phyloP scores from a whole-genome alignment of 768 basidiomycete genomes.

The Lyophyllum decastes region DNA sequence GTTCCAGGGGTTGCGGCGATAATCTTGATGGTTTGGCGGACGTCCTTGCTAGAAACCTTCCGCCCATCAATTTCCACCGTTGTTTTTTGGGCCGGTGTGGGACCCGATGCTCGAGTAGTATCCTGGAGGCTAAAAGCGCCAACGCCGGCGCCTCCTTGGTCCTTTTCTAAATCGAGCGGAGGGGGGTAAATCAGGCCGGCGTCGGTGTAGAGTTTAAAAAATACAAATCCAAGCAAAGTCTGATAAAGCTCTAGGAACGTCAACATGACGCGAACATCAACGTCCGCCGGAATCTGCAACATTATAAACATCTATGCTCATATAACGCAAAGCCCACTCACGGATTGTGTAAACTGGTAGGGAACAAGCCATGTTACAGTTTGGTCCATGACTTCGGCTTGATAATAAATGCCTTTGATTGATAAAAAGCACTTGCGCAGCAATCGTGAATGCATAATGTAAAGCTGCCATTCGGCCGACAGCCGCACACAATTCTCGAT shows the following conservation, averaged over 20 bases:
- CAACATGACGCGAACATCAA: conserved; percentile 96
- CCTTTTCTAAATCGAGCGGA: conserved; percentile 77
- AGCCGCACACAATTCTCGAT: conserved; percentile 90
- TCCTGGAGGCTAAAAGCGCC: conserved; percentile 83
- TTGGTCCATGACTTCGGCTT: conserved; percentile 93
- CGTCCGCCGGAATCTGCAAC: conserved; percentile 84
- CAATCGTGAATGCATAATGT: conserved; percentile 83
- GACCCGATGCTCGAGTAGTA: conserved; percentile 27
- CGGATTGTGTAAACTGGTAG: conserved; percentile 95
- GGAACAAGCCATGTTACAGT: conserved; percentile 95
- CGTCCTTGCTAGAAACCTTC: conserved; percentile 50
- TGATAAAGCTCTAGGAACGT: conserved; percentile 99
- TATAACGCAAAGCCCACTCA: conserved; percentile 36
- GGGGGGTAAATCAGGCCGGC: conserved; percentile 94
- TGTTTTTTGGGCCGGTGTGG: conserved; percentile 48
- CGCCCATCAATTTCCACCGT: conserved; percentile 45
- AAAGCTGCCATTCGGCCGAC: conserved; percentile 95
- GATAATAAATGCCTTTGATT: conserved; percentile 98
- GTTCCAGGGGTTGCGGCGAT: conserved; percentile 35
- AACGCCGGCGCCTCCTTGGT: conserved; percentile 84
- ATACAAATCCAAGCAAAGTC: conserved; percentile 91
- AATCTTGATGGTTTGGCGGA: conserved; percentile 63
- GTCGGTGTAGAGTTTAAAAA: conserved; percentile 99
- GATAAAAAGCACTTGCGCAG: conserved; percentile 92
- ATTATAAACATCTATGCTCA: conserved; percentile 10